Percentiles rank a stretch among this genome's conserved stretches.
These are phyloP conservation scores for Epichloe coenophiala DNA, from an alignment of 2,329 filamentous ascomycete species.

Conservation along the genomic window DNA sequence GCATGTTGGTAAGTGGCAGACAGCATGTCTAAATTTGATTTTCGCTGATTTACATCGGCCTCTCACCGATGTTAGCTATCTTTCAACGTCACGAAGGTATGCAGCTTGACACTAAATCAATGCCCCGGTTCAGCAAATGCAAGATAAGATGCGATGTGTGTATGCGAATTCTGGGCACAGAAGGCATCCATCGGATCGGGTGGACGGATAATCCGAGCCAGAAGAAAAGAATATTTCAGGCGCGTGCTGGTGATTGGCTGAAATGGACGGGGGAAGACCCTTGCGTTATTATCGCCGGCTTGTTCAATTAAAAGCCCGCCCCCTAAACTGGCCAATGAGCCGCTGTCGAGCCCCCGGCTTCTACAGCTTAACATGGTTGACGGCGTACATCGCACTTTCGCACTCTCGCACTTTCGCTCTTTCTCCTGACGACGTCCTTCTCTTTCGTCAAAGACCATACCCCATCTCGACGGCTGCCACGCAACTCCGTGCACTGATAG, in stretches of 20 bases:
- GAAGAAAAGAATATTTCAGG: not conserved
- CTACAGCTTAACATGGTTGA: not conserved
- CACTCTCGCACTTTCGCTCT: too few species aligned
- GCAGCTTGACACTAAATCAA: too few species aligned
- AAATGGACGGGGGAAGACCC: not conserved
- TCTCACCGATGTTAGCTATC: too few species aligned
- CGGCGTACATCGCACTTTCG: not conserved
- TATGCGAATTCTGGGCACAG: not conserved
- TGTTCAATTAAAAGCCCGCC: not conserved
- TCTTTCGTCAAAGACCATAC: not conserved
- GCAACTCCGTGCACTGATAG: slow-evolving; percentile 1
- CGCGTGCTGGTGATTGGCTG: not conserved
- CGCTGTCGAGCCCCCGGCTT: not conserved
- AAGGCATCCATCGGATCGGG: not conserved
- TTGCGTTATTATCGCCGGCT: not conserved
- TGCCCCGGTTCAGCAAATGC: too few species aligned
- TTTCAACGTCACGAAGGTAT: too few species aligned
- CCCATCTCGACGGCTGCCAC: slow-evolving; percentile 1
- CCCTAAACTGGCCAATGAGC: not conserved
- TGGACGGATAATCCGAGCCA: not conserved
- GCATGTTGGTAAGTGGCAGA: slow-evolving; percentile 21
- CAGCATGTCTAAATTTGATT: not conserved
- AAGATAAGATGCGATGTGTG: too few species aligned
- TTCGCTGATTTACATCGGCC: too few species aligned
- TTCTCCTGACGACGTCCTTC: not conserved